Evolutionary conservation across 192 early-diverging fungal genomes (phyloP), one percentile per base, ranked within the genome.

Genomic region (Entomortierella lignicola): DNA sequence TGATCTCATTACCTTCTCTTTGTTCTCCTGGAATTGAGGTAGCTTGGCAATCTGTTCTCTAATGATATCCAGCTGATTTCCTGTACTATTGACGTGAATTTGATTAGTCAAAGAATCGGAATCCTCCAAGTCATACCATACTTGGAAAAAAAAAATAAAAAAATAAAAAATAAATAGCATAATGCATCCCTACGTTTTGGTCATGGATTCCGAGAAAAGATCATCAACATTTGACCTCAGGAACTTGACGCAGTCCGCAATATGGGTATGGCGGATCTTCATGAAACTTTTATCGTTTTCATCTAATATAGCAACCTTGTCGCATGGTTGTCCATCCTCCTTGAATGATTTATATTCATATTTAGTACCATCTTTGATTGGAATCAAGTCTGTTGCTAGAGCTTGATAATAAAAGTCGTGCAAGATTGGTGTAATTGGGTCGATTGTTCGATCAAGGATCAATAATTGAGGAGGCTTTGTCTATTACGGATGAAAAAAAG

Each of bases 371-470:
- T 93, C 89, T 66, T 90, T 83, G 26, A 93, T 64, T 2, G 61
- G 57, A 18, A 99, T 71, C 80, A 99, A 73, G 75, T 99, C 98
- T 51, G 95, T 91, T 60, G 94, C 90, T 94, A 99, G 94, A 2
- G 96, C 96, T 81, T 99, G 97, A 72, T 99, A 99, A 1, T 94
- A 96, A 68, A 99, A 99, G 75, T 99, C 98, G 84, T 99, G 97
- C 42, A 98, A 77, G 13, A 99, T 87, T 21, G 98, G 97, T 8
- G 94, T 88, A 65, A 93, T 90, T 47, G 94, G 90, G 81, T 99
- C 98, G 44, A 98, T 86, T 7, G 92, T 91, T 37, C 98, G 90
- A 72, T 99, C 98, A 12, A 94, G 81, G 60, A 99, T 90, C 32
- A 99, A 88, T 42, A 99, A 68, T 8, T 87, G 83, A 41, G 83